Conservation (phyloP, 805 yeast genomes). For the Blastobotrys peoriensis region DNA sequence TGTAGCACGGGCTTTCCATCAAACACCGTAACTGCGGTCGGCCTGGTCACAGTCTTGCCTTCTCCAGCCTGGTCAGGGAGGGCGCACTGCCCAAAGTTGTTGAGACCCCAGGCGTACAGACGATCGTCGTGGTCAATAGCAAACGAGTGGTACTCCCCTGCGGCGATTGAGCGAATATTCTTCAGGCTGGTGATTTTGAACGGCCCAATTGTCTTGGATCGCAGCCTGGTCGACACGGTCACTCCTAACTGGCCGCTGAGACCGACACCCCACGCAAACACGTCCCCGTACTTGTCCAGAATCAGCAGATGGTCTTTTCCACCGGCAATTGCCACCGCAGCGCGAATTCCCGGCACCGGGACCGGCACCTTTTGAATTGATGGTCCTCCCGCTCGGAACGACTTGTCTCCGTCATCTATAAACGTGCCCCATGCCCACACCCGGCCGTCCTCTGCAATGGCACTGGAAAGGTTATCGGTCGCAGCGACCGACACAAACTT, state of each 20-base stretch:
- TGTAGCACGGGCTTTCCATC: conserved; percentile 50
- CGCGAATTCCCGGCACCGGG: conserved; percentile 52
- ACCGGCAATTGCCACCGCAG: conserved; percentile 75
- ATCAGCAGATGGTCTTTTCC: conserved; percentile 93
- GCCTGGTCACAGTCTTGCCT: conserved; percentile 72
- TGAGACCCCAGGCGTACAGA: conserved; percentile 89
- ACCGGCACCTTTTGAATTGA: conserved; percentile 62
- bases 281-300: conserved; percentile 76
- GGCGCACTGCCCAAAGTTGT: conserved; percentile 97
- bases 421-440: conserved; percentile 98
- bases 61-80: conserved; percentile 54
- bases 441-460: conserved; percentile 70
- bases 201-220: conserved; percentile 49
- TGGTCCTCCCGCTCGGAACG: conserved; percentile 58
- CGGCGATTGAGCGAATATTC: conserved; percentile 71
- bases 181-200: conserved; percentile 74
- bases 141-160: conserved; percentile 95
- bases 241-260: conserved; percentile 91
- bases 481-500: conserved; percentile 80
- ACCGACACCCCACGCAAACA: conserved; percentile 97
- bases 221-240: conserved; percentile 40
- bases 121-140: conserved; percentile 71
- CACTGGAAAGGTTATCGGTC: conserved; percentile 85
- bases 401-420: conserved; percentile 76
- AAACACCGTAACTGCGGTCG: conserved; percentile 66